These are phyloP conservation scores for Notholithocarpus densiflorus DNA, from an alignment of 306 rosid genomes.

Conservation along the genomic window DNA sequence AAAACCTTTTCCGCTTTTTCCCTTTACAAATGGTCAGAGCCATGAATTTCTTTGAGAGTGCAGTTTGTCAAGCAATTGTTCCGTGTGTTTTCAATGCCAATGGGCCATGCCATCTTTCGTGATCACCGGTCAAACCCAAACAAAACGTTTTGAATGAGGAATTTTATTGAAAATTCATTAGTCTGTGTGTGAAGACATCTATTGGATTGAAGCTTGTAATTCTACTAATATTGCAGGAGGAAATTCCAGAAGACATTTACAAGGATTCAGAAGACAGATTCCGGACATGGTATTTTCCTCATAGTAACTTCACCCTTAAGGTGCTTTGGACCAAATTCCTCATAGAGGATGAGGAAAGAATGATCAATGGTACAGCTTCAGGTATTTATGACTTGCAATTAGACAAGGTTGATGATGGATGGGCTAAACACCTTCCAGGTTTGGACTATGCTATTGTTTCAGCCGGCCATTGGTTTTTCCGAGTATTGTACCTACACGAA, in stretches of 20 bases:
- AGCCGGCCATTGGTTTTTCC: constrained; percentile 80
- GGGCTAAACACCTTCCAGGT: constrained; percentile 47
- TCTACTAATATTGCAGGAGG: constrained; percentile 47
- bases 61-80: background rate
- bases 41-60: too few species aligned
- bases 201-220: background rate
- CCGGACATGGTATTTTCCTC: constrained; percentile 64
- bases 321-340: constrained; percentile 74
- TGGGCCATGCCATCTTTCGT: background rate
- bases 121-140: background rate
- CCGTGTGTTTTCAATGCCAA: background rate
- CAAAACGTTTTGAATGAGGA: background rate
- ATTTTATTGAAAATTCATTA: background rate
- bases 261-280: constrained; percentile 73
- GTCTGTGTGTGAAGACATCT: background rate
- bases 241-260: constrained; percentile 57
- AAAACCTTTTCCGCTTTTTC: background rate
- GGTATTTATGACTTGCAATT: constrained; percentile 57
- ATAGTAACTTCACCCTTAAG: constrained; percentile 53
- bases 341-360: constrained; percentile 57
- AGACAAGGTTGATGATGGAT: constrained; percentile 52
- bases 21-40: background rate
- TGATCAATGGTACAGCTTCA: constrained; percentile 57
- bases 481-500: constrained; percentile 50
- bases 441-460: constrained; percentile 70